Percentiles rank a stretch among this genome's conserved stretches.
These are phyloP conservation scores for Oryza australiensis DNA, from an alignment of 176 grass and related monocot species.

Conservation along the genomic window DNA sequence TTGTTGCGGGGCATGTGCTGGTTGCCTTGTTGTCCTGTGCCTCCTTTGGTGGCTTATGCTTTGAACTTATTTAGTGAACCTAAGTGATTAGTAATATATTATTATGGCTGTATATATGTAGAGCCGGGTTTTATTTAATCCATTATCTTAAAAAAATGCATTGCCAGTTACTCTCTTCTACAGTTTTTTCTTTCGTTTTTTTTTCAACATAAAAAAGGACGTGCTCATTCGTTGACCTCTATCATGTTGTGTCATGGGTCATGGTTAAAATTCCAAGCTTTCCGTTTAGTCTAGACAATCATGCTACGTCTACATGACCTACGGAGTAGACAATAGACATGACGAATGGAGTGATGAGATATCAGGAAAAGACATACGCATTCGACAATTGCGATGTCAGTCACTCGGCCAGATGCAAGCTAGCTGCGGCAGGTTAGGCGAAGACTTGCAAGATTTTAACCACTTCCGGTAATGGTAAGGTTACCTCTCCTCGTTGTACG, in stretches of 20 bases:
- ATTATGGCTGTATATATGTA: no score
- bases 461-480: not conserved
- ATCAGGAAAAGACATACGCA: not conserved
- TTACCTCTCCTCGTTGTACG: conserved; percentile 93
- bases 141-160: no score
- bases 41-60: no score
- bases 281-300: not conserved
- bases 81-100: no score
- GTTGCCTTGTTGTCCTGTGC: no score
- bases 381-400: not conserved
- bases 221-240: conserved; percentile 18
- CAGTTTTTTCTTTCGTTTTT: not conserved
- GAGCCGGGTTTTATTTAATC: no score
- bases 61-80: no score
- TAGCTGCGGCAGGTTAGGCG: not conserved
- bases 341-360: not conserved
- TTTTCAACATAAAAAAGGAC: not conserved
- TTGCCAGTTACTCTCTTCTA: not conserved
- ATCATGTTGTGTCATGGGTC: not conserved
- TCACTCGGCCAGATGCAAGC: not conserved
- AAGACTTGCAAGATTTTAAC: not conserved
- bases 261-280: conserved; percentile 30
- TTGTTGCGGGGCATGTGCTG: no score
- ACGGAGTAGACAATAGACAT: not conserved
- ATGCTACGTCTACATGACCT: conserved; percentile 18